Evolutionary conservation across 225 moss, liverwort and hornwort genomes (phyloP), one percentile per base, ranked within the genome.

Genomic region (Pseudisothecium myosuroides): DNA sequence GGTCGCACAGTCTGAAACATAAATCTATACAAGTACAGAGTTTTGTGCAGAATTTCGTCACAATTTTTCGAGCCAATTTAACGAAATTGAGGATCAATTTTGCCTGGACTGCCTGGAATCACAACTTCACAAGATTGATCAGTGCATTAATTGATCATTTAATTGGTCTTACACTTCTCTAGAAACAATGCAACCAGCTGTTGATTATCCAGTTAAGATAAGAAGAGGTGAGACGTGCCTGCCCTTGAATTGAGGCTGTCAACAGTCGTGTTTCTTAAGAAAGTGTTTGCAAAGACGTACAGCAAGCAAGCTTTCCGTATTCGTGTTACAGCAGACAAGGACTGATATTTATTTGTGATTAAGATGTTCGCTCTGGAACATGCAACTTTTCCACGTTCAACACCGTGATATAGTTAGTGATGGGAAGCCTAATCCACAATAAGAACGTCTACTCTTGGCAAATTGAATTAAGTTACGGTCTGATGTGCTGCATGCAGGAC

Each of bases 71-170:
- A 17, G 18, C 1, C 18, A 39, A 58, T 80, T 39, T 18, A 7
- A 27, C 1, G 0, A 80, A 58, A 39, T 12, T 27, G 28, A 12
- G 0, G 0, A 80, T 55, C 18, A 12, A 12, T n/a, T 55, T 17
- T 27, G 26, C 24, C 37, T 39, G 10, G 27, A 79, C 17, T 27
- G 80, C 18, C 37, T 56, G 28, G 80, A 58, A 58, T 80, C 58
- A 39, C n/a, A n/a, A n/a, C n/a, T n/a, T n/a, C n/a, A n/a, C 28
- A 28, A 58, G 39, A 27, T 28, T 58, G 58, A 17, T 39, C 79
- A 15, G n/a, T 79, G n/a, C 10, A n/a, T n/a, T 1, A 17, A 58
- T 12, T 7, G 17, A 17, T 55, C 56, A 15, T 58, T 39, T 2
- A 13, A 19, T 45, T 61, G 14, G 14, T 81, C 14, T 29, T 14